Evolutionary conservation across 352 stramenopile genomes (phyloP).

Genomic region (Phytophthora macrochlamydospora): DNA sequence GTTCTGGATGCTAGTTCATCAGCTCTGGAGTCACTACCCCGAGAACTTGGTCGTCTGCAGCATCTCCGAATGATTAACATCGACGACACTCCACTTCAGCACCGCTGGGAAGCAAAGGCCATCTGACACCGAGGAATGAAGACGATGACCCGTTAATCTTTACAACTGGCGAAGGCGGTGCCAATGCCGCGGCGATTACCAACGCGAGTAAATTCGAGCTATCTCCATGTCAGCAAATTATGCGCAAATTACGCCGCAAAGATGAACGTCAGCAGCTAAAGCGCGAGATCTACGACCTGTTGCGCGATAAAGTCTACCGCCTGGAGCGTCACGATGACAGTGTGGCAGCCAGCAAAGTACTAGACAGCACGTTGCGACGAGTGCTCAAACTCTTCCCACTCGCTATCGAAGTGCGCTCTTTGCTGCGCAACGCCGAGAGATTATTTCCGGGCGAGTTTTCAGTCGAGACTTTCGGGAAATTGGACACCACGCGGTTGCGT

Average conservation of each 20-base stretch:
- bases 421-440: slow-evolving; percentile 84
- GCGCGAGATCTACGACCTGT: slow-evolving; percentile 53
- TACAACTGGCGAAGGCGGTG: slow-evolving; percentile 7
- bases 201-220: slow-evolving; percentile 3
- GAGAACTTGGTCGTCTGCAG: slow-evolving; percentile 67
- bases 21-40: slow-evolving; percentile 61
- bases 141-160: slow-evolving; percentile 15
- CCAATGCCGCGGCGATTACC: not conserved
- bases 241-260: slow-evolving; percentile 62
- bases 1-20: slow-evolving; percentile 80
- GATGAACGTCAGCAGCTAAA: slow-evolving; percentile 70
- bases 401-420: slow-evolving; percentile 70
- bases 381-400: slow-evolving; percentile 68
- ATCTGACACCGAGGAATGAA: slow-evolving; percentile 38
- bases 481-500: slow-evolving; percentile 37
- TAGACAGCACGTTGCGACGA: slow-evolving; percentile 49
- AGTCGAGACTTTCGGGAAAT: slow-evolving; percentile 24
- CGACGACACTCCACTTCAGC: slow-evolving; percentile 66
- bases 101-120: slow-evolving; percentile 54
- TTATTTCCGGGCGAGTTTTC: slow-evolving; percentile 75
- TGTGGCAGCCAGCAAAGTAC: slow-evolving; percentile 15
- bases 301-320: slow-evolving; percentile 65
- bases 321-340: slow-evolving; percentile 46
- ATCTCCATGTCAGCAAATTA: slow-evolving; percentile 55
- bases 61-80: slow-evolving; percentile 79